Conservation (phyloP, 2,329 filamentous ascomycete species). For the Dactylellina leptospora region DNA sequence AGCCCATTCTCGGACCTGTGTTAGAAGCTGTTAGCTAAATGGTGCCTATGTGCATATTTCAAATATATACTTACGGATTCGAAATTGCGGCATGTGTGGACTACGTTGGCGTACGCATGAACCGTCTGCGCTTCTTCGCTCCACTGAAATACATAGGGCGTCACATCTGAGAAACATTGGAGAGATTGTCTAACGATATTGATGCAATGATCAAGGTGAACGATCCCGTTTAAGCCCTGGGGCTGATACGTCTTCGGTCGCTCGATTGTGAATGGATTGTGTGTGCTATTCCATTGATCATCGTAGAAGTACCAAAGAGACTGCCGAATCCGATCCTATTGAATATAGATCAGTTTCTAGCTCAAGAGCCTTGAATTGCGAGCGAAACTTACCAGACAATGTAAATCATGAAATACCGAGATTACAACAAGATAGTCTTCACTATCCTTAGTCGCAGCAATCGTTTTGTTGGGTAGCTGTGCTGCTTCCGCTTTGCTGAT, state of each 20-base stretch:
- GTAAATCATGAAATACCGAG: constrained; percentile 22
- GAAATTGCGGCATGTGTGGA: constrained; percentile 21
- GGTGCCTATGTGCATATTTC: background rate
- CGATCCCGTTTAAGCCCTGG: constrained; percentile 15
- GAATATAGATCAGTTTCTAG: constrained; percentile 8
- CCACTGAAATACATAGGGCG: constrained; percentile 28
- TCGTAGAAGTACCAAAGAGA: constrained; percentile 24
- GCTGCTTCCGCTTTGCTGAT: constrained; percentile 23
- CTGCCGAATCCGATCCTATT: constrained; percentile 21
- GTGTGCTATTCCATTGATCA: constrained; percentile 26
- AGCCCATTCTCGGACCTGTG: constrained; percentile 18
- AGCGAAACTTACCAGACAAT: constrained; percentile 2
- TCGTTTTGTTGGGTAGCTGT: constrained; percentile 22
- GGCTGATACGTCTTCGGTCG: constrained; percentile 18
- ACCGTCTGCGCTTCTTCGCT: constrained; percentile 14
- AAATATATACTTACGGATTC: constrained; percentile 16
- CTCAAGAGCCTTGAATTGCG: background rate
- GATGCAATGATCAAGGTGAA: constrained; percentile 23
- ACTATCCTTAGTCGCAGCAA: constrained; percentile 11
- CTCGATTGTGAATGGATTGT: constrained; percentile 17
- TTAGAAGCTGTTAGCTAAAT: background rate
- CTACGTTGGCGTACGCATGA: constrained; percentile 18
- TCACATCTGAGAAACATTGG: constrained; percentile 24
- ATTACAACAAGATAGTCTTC: constrained; percentile 24
- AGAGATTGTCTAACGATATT: constrained; percentile 16